Evolutionary conservation across 177 flowering plant species (phyloP).

Genomic region (Vitis hybrid): DNA sequence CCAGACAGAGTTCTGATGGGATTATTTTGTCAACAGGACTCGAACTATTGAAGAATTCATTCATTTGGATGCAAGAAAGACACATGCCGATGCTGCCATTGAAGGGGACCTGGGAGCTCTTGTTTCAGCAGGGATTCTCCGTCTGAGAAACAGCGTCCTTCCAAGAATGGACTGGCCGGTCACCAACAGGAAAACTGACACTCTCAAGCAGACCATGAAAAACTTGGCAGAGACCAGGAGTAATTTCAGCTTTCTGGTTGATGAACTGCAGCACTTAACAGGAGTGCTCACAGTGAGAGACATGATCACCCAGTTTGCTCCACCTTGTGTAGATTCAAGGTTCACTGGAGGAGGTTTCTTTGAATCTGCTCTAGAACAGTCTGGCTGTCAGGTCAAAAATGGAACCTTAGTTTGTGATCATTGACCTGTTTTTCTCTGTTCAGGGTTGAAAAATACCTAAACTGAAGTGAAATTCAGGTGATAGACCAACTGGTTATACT

Average conservation of each 20-base stretch:
- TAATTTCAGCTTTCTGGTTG: slow-evolving; percentile 34
- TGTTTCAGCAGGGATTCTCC: slow-evolving; percentile 27
- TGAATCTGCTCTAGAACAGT: slow-evolving; percentile 39
- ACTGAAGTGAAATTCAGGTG: no score
- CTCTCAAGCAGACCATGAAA: slow-evolving; percentile 40
- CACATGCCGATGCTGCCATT: slow-evolving; percentile 7
- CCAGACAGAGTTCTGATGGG: not conserved
- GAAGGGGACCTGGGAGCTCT: slow-evolving; percentile 16
- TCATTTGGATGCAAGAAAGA: slow-evolving; percentile 15
- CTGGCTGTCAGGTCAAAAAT: slow-evolving; percentile 34
- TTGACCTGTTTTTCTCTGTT: slow-evolving; percentile 5
- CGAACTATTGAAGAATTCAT: slow-evolving; percentile 30
- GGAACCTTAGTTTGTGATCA: slow-evolving; percentile 28
- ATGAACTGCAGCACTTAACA: slow-evolving; percentile 15
- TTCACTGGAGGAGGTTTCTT: slow-evolving; percentile 44
- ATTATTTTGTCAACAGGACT: slow-evolving; percentile 19
- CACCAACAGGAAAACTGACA: slow-evolving; percentile 31
- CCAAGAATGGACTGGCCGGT: slow-evolving; percentile 37
- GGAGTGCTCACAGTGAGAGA: slow-evolving; percentile 38
- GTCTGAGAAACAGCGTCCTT: slow-evolving; percentile 16
- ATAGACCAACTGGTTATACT: no score
- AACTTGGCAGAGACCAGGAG: slow-evolving; percentile 22
- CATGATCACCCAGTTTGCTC: slow-evolving; percentile 39
- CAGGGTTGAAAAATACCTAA: no score
- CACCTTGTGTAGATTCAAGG: slow-evolving; percentile 33